These are phyloP conservation scores for Eremothecium coryli DNA, from an alignment of 1,139 yeast species.

Conservation along the genomic window DNA sequence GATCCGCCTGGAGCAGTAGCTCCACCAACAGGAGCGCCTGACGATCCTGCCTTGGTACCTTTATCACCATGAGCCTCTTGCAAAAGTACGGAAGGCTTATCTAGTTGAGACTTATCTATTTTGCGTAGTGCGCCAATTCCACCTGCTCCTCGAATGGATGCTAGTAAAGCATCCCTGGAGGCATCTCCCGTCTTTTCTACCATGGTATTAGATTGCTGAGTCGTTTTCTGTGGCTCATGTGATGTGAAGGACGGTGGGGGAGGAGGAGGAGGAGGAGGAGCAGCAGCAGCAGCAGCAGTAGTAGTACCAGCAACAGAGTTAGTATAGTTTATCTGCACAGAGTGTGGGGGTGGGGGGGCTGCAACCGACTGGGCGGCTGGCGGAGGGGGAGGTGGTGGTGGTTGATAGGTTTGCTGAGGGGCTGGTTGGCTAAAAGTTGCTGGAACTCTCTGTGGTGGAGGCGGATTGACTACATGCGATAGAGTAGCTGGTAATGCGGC, in stretches of 20 bases:
- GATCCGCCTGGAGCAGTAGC: conserved; percentile 34
- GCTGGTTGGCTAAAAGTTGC: conserved; percentile 17
- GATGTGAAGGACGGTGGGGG: conserved; percentile 34
- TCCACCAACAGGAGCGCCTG: conserved; percentile 13
- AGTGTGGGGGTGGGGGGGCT: conserved; percentile 15
- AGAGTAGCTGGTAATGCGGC: conserved; percentile 7
- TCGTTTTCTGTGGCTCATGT: conserved; percentile 34
- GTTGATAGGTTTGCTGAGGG: conserved; percentile 18
- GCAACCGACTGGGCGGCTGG: conserved; percentile 17
- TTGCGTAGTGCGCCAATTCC: conserved; percentile 60
- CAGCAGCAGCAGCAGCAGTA: conserved; percentile 11
- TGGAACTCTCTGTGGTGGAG: too few species aligned
- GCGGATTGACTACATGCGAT: too few species aligned
- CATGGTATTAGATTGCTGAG: conserved; percentile 32
- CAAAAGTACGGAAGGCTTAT: conserved; percentile 61
- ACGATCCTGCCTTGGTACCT: conserved; percentile 9
- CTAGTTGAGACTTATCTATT: conserved; percentile 76
- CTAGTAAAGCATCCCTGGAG: conserved; percentile 73
- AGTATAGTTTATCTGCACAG: conserved; percentile 9
- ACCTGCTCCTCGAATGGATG: conserved; percentile 79
- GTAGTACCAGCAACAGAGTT: conserved; percentile 1
- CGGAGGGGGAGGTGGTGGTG: conserved; percentile 17
- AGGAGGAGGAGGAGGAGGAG: conserved; percentile 32
- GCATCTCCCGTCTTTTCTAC: conserved; percentile 38
- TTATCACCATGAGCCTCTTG: conserved; percentile 63